Evolutionary conservation across 2,329 filamentous ascomycete genomes (phyloP).

Genomic region (Cryphonectria naterciae): DNA sequence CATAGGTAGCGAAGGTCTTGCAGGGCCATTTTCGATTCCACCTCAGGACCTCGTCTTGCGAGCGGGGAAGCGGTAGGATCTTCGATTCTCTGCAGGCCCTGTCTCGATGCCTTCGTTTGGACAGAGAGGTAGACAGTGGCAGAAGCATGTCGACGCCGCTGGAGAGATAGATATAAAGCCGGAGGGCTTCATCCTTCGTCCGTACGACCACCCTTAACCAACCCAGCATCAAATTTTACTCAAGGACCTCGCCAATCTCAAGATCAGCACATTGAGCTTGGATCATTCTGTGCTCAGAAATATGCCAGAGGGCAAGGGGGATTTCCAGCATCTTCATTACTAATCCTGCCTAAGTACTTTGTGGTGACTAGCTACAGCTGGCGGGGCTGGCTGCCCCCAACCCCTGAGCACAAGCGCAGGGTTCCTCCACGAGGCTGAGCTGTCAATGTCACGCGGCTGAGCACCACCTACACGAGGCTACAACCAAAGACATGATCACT

Average conservation of each 20-base stretch:
- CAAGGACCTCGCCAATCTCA: not conserved
- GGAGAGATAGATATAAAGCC: not conserved
- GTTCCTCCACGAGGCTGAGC: not conserved
- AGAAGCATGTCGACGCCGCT: not conserved
- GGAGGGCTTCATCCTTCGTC: not conserved
- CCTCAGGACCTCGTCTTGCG: not conserved
- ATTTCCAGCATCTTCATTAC: not conserved
- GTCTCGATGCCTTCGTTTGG: not conserved
- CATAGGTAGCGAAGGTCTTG: not conserved
- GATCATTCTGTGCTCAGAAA: not conserved
- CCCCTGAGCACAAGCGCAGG: not conserved
- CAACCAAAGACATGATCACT: not conserved
- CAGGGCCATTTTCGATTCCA: not conserved
- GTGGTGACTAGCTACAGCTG: not conserved
- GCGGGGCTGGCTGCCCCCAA: not conserved
- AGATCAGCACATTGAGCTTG: not conserved
- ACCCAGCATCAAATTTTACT: not conserved
- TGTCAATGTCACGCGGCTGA: not conserved
- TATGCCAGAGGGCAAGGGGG: not conserved
- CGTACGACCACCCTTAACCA: not conserved
- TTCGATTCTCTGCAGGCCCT: not conserved
- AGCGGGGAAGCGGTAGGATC: not conserved
- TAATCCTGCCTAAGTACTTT: not conserved
- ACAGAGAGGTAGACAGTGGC: not conserved
- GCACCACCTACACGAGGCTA: not conserved